Evolutionary conservation across 1,139 yeast species (phyloP).

Genomic region (Debaryomyces fabryi): DNA sequence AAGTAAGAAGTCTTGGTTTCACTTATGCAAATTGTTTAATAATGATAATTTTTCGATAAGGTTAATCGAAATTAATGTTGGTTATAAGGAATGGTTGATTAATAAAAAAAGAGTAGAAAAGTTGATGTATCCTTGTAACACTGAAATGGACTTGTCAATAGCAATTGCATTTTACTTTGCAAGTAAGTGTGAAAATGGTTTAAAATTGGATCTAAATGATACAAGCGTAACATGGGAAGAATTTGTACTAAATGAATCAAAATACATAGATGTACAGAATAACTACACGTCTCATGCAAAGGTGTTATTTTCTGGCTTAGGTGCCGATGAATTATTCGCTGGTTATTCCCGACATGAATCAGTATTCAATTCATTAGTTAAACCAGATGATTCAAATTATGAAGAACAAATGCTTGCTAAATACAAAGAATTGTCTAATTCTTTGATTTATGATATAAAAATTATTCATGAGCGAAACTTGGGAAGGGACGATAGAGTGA

Average conservation of each 20-base stretch:
- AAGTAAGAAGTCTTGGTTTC: constrained; percentile 63
- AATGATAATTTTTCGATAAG: constrained; percentile 36
- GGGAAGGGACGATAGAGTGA: constrained; percentile 89
- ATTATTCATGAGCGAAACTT: constrained; percentile 78
- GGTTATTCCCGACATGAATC: constrained; percentile 84
- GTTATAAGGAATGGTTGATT: constrained; percentile 62
- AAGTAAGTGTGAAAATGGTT: constrained; percentile 53
- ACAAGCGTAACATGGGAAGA: constrained; percentile 22
- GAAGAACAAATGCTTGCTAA: constrained; percentile 19
- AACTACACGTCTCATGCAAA: constrained; percentile 56
- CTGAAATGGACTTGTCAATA: constrained; percentile 94
- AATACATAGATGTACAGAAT: constrained; percentile 10
- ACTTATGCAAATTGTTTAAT: constrained; percentile 46
- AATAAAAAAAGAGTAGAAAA: constrained; percentile 56
- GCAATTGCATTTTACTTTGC: constrained; percentile 96
- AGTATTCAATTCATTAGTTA: constrained; percentile 36
- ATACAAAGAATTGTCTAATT: constrained; percentile 38
- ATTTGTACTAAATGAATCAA: constrained; percentile 20
- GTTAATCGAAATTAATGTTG: constrained; percentile 69
- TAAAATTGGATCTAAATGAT: constrained; percentile 25
- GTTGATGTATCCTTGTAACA: constrained; percentile 78
- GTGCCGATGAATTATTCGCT: constrained; percentile 94
- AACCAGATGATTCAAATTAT: constrained; percentile 17
- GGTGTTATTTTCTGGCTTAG: constrained; percentile 88
- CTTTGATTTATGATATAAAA: constrained; percentile 68